These are phyloP conservation scores for Davidsoniella australis DNA, from an alignment of 2,329 filamentous ascomycete species.

Conservation along the genomic window DNA sequence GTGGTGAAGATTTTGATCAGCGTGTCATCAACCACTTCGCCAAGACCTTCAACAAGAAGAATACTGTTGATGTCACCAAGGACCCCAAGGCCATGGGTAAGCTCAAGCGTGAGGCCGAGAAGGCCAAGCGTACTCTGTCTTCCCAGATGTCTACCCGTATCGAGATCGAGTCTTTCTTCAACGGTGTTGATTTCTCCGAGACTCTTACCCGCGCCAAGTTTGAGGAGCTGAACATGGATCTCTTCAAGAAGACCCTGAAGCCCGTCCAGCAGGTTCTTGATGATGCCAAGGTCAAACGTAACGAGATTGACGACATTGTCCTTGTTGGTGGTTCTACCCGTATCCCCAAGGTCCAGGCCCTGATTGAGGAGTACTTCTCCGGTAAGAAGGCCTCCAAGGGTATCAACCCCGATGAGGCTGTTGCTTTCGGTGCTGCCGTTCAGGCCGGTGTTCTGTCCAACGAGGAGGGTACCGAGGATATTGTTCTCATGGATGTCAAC, in stretches of 20 bases:
- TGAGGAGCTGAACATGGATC: constrained; percentile 95
- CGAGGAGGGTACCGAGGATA: constrained; percentile 59
- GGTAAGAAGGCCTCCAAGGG: constrained; percentile 98
- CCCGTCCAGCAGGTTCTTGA: constrained; percentile 97
- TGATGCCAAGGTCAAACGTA: constrained; percentile 95
- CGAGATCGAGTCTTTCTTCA: constrained; percentile 93
- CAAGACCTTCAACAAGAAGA: constrained; percentile 97
- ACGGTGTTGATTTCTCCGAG: constrained; percentile 96
- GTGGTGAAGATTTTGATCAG: constrained; percentile 98
- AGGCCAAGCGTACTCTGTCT: constrained; percentile 96
- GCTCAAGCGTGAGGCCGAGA: constrained; percentile 97
- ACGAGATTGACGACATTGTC: constrained; percentile 88
- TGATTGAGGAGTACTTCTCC: constrained; percentile 89
- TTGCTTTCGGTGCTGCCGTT: constrained; percentile 91
- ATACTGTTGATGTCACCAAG: constrained; percentile 80
- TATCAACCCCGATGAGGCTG: constrained; percentile 98
- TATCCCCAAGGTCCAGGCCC: constrained; percentile 91
- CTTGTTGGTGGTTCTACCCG: constrained; percentile 96
- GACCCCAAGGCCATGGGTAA: constrained; percentile 97
- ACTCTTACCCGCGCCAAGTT: constrained; percentile 97
- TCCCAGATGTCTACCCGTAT: constrained; percentile 86
- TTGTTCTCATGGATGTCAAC: constrained; percentile 96
- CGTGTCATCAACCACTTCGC: constrained; percentile 89
- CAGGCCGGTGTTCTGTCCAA: constrained; percentile 91
- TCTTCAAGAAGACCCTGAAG: constrained; percentile 99